phyloP scores from a whole-genome alignment of 495 filamentous ascomycete genomes.

The Rhypophila decipiens region DNA sequence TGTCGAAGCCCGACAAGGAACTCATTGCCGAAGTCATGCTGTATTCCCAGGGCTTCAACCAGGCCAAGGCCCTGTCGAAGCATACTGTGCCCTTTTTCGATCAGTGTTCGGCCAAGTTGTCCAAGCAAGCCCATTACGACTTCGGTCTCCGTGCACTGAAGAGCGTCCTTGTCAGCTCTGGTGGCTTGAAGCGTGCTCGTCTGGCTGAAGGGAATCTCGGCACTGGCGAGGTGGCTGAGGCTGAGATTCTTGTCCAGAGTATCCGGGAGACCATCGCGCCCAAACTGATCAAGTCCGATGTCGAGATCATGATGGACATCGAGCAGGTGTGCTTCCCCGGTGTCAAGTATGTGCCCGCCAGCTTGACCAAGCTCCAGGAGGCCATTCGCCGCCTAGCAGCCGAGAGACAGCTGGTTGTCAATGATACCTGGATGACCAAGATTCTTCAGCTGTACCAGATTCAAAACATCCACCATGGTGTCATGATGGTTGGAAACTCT shows the following conservation, averaged over 20 bases:
- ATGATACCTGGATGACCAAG: constrained; percentile 94
- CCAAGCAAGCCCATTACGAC: constrained; percentile 98
- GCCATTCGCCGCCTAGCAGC: constrained; percentile 76
- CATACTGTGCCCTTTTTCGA: constrained; percentile 98
- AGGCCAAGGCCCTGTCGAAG: constrained; percentile 86
- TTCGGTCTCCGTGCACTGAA: constrained; percentile 96
- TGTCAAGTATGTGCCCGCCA: constrained; percentile 85
- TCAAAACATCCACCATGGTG: constrained; percentile 94
- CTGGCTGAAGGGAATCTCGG: constrained; percentile 55
- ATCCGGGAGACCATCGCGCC: constrained; percentile 97
- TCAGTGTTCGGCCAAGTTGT: constrained; percentile 67
- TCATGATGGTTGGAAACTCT: constrained; percentile 99
- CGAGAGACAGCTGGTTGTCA: constrained; percentile 79
- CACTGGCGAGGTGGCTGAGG: constrained; percentile 73
- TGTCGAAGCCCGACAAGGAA: constrained; percentile 99
- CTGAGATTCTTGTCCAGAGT: constrained; percentile 98
- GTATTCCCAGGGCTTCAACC: constrained; percentile 96
- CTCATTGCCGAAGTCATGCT: constrained; percentile 99
- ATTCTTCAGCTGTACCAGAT: constrained; percentile 95
- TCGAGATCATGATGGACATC: constrained; percentile 77
- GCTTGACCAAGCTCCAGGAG: constrained; percentile 66
- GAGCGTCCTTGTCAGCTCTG: constrained; percentile 95
- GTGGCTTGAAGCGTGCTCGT: constrained; percentile 84
- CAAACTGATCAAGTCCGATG: constrained; percentile 88
- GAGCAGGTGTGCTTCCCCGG: constrained; percentile 86